These are phyloP conservation scores for Didymella segeticola DNA, from an alignment of 2,329 filamentous ascomycete genomes.

Conservation along the genomic window DNA sequence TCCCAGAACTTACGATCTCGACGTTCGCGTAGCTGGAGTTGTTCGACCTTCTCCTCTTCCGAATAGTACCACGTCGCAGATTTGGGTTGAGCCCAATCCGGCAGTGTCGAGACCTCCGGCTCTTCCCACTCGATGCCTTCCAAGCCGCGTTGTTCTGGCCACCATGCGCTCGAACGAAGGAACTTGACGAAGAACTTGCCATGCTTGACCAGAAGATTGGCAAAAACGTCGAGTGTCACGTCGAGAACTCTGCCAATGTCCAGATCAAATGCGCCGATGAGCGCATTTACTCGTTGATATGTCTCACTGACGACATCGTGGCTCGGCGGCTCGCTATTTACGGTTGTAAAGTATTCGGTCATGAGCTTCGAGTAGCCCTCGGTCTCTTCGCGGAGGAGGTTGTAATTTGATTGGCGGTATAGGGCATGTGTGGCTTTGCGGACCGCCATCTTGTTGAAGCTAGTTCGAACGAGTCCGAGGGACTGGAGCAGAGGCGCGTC, in stretches of 20 bases:
- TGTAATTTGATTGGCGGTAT: slow-evolving; percentile 97
- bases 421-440: slow-evolving; percentile 91
- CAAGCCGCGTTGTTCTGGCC: slow-evolving; percentile 73
- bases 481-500: slow-evolving; percentile 78
- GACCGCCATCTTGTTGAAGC: slow-evolving; percentile 82
- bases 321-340: slow-evolving; percentile 74
- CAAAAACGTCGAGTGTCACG: slow-evolving; percentile 93
- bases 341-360: slow-evolving; percentile 92
- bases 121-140: slow-evolving; percentile 57
- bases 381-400: slow-evolving; percentile 90
- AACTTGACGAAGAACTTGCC: slow-evolving; percentile 95
- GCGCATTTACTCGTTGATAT: slow-evolving; percentile 88
- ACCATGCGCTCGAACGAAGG: slow-evolving; percentile 92
- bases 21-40: slow-evolving; percentile 63
- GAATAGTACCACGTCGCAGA: slow-evolving; percentile 68
- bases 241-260: slow-evolving; percentile 95
- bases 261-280: slow-evolving; percentile 96
- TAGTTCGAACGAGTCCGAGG: slow-evolving; percentile 82
- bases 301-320: slow-evolving; percentile 81
- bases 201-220: slow-evolving; percentile 89
- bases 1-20: slow-evolving; percentile 84
- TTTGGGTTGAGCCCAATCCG: slow-evolving; percentile 81
- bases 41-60: slow-evolving; percentile 71
- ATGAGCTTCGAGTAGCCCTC: slow-evolving; percentile 97
- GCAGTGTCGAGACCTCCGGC: slow-evolving; percentile 71